These are phyloP conservation scores for Cryphonectria radicalis DNA, from an alignment of 2,329 filamentous ascomycete genomes.

Conservation along the genomic window DNA sequence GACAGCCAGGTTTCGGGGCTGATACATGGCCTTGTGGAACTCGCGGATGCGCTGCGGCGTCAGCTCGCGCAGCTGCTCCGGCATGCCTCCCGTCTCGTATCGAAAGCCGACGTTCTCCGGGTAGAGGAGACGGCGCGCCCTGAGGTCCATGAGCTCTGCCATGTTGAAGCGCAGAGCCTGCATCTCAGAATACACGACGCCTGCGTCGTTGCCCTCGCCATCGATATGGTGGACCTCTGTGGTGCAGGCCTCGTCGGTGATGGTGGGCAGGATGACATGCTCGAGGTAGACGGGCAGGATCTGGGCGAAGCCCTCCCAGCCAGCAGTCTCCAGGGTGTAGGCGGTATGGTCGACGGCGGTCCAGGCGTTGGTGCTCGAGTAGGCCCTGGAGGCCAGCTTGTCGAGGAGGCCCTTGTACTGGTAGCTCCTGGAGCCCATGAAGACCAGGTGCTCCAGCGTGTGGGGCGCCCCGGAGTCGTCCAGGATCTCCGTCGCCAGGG, in stretches of 20 bases:
- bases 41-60: slow-evolving; percentile 89
- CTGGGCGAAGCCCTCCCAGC: slow-evolving; percentile 95
- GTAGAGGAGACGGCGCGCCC: slow-evolving; percentile 79
- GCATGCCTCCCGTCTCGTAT: slow-evolving; percentile 98
- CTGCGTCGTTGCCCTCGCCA: slow-evolving; percentile 90
- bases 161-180: slow-evolving; percentile 89
- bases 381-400: slow-evolving; percentile 89
- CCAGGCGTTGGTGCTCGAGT: slow-evolving; percentile 95
- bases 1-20: slow-evolving; percentile 91
- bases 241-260: slow-evolving; percentile 90
- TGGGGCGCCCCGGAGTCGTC: slow-evolving; percentile 95
- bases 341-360: slow-evolving; percentile 96
- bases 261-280: slow-evolving; percentile 86
- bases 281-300: slow-evolving; percentile 95
- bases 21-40: slow-evolving; percentile 97
- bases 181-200: slow-evolving; percentile 99
- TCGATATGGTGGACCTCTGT: slow-evolving; percentile 98
- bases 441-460: slow-evolving; percentile 80
- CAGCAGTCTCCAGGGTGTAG: slow-evolving; percentile 92
- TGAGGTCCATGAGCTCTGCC: slow-evolving; percentile 84
- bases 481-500: slow-evolving; percentile 93
- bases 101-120: slow-evolving; percentile 89
- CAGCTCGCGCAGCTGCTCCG: slow-evolving; percentile 83
- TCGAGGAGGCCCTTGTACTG: slow-evolving; percentile 94
- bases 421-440: slow-evolving; percentile 92